Evolutionary conservation across 805 yeast genomes (phyloP), one percentile per base, ranked within the genome.

Genomic region (Tetrapisispora iriomotensis): DNA sequence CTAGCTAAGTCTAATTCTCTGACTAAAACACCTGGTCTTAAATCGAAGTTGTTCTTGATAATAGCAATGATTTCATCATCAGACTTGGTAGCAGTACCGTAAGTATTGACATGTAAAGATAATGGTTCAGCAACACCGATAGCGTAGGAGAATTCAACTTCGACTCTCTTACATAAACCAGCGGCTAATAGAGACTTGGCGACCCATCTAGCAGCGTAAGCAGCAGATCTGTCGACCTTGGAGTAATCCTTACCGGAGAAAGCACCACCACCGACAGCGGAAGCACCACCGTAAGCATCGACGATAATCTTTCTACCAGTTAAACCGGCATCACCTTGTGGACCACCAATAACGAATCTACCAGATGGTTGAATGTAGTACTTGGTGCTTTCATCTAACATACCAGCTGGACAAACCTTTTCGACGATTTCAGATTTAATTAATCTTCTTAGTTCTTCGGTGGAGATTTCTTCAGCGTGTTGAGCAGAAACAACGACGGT

Each of bases 261-360:
- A 50, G 98, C 98, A 77, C 98, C 98, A 77, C 98, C 98, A 72
- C 98, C 98, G 77, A 92, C 98, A 62, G 98, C 97, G 71, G 98
- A 96, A 94, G 98, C 94, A 62, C 98, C 98, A 75, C 98, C 98
- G 74, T 92, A 92, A 51, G 98, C 94, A 71, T 92, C 98, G 65
- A 92, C 98, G 61, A 92, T 92, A 69, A 92, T 92, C 77, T 92
- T 92, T 75, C 98, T 86, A 69, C 98, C 98, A 54, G 98, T 92
- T 64, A 92, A 74, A 76, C 98, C 98, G 53, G 98, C 98, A 67
- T 92, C 98, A 79, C 98, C 98, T 72, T 92, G 98, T 56, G 98
- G 98, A 68, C 98, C 98, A 74, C 98, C 98, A 64, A 92, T 92
- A 60, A 92, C 96, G 79, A 92, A 92, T 72, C 97, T 83, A 57